Conservation (phyloP, 345 rosid species). For the Anastatica hierochuntica region DNA sequence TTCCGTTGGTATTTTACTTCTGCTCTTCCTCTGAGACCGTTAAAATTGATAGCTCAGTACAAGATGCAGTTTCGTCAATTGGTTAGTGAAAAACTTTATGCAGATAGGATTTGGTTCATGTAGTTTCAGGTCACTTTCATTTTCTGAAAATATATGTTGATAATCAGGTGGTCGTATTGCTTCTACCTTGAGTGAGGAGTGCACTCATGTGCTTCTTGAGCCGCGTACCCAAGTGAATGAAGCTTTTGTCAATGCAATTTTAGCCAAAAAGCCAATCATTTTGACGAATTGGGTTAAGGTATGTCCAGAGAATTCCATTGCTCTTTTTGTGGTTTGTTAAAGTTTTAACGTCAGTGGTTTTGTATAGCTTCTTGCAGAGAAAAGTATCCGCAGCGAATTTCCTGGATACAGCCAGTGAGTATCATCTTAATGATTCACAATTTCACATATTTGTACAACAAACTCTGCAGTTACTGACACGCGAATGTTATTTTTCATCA, state of each 20-base stretch:
- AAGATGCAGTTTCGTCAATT: constrained; percentile 53
- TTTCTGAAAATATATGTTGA: constrained; percentile 3
- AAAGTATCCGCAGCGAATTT: constrained; percentile 48
- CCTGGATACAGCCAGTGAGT: constrained; percentile 70
- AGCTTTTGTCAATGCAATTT: constrained; percentile 49
- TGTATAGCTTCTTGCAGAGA: constrained; percentile 61
- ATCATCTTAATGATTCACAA: constrained; percentile 13
- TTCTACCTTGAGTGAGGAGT: constrained; percentile 40
- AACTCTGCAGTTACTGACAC: too few species aligned
- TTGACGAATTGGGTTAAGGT: constrained; percentile 66
- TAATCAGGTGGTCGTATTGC: constrained; percentile 49
- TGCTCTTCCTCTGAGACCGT: constrained; percentile 33
- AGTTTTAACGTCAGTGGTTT: constrained; percentile 21
- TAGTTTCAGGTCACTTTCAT: background rate
- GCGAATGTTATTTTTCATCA: constrained; percentile 4
- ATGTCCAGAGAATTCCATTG: constrained; percentile 8
- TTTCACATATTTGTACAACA: constrained; percentile 3
- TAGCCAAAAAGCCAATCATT: constrained; percentile 49
- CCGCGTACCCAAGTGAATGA: constrained; percentile 37
- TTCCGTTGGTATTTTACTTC: constrained; percentile 45
- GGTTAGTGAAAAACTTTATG: constrained; percentile 43
- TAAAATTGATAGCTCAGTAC: constrained; percentile 29
- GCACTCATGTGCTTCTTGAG: constrained; percentile 69
- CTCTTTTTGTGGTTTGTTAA: background rate
- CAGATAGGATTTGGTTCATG: background rate